These are phyloP conservation scores for Pelargonium australe DNA, from an alignment of 441 rosid species.

Conservation along the genomic window DNA sequence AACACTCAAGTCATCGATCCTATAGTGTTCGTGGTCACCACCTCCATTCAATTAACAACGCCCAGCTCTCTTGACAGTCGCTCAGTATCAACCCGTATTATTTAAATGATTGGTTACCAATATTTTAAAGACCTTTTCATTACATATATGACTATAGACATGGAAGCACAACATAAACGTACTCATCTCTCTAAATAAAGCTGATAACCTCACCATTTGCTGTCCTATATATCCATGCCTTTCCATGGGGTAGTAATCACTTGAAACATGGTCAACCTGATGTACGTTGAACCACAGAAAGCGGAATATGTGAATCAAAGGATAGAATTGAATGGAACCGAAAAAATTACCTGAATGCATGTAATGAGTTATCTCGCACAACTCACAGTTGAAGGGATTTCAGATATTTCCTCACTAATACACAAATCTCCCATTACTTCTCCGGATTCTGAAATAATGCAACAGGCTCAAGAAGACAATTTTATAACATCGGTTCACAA, in stretches of 20 bases:
- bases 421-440: constrained; percentile 36
- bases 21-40: background rate
- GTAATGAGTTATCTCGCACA: background rate
- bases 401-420: constrained; percentile 23
- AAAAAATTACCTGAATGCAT: constrained; percentile 2
- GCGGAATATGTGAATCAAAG: background rate
- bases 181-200: background rate
- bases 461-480: constrained; percentile 5
- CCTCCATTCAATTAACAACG: background rate
- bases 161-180: background rate
- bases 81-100: background rate
- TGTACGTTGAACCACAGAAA: constrained; percentile 2
- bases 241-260: constrained; percentile 18
- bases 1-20: background rate
- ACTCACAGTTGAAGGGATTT: constrained; percentile 32
- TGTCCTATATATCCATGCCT: constrained; percentile 16
- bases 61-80: background rate
- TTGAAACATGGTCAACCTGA: constrained; percentile 22
- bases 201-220: constrained; percentile 16
- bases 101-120: background rate
- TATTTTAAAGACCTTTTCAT: background rate
- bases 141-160: background rate
- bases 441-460: constrained; percentile 19
- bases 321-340: constrained; percentile 5
- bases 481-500: background rate